phyloP scores from a whole-genome alignment of 305 asterid genomes.

The Stenogyne calaminthoides region DNA sequence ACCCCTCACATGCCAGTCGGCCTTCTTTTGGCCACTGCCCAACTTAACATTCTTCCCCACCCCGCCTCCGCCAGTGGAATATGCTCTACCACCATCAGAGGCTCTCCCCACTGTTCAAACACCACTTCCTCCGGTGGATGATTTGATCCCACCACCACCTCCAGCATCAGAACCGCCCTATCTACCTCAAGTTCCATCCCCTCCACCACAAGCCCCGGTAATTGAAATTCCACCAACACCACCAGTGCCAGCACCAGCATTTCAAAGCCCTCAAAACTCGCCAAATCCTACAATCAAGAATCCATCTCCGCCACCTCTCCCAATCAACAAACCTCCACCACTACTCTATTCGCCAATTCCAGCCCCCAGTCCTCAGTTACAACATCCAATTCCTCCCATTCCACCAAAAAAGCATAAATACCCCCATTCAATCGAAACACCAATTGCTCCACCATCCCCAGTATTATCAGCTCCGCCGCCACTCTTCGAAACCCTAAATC shows the following conservation, averaged over 20 bases:
- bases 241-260: constrained; percentile 10
- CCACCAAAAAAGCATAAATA: constrained; percentile 10
- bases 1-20: constrained; percentile 54
- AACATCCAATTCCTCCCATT: constrained; percentile 23
- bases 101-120: constrained; percentile 20
- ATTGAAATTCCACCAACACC: constrained; percentile 25
- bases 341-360: neutral
- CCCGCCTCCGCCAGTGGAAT: constrained; percentile 26
- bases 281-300: constrained; percentile 11
- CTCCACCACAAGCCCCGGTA: constrained; percentile 27
- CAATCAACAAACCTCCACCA: constrained; percentile 8
- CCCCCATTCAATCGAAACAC: neutral
- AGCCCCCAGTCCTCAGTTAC: neutral
- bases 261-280: constrained; percentile 10
- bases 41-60: constrained; percentile 31
- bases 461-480: constrained; percentile 1
- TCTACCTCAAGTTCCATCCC: constrained; percentile 21
- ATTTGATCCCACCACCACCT: constrained; percentile 24
- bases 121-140: constrained; percentile 26
- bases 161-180: constrained; percentile 27
- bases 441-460: constrained; percentile 8
- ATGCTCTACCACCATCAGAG: constrained; percentile 25
- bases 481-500: neutral
- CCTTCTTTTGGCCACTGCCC: constrained; percentile 47
- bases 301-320: constrained; percentile 27